A percentile compares a stretch with the other conserved stretches of the same genome.
phyloP scores from a whole-genome alignment of 805 yeast species.

The Priceomyces haplophilus region DNA sequence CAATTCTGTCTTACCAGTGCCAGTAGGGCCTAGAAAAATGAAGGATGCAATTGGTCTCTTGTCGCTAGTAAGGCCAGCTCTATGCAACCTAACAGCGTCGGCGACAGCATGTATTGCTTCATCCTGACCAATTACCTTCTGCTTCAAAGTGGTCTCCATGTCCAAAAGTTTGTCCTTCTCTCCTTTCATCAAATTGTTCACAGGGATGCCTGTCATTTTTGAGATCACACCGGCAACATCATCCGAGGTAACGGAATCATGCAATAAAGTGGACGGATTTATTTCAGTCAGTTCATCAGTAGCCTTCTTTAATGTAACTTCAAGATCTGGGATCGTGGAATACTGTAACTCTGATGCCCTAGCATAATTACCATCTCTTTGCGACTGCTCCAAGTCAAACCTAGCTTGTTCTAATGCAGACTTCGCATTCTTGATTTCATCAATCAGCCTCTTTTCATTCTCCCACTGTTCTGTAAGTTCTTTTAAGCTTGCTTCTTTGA shows the following conservation, averaged over 20 bases:
- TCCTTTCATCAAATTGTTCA: constrained; percentile 84
- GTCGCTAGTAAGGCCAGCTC: constrained; percentile 94
- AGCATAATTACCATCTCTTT: constrained; percentile 82
- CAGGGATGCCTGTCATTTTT: constrained; percentile 94
- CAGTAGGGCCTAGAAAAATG: constrained; percentile 96
- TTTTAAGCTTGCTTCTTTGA: constrained; percentile 60
- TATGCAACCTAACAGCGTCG: constrained; percentile 91
- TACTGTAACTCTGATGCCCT: constrained; percentile 88
- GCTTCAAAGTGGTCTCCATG: constrained; percentile 78
- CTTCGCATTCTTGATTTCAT: constrained; percentile 73
- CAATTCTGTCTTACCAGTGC: constrained; percentile 96
- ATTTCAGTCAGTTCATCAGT: constrained; percentile 34
- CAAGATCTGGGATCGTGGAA: constrained; percentile 77
- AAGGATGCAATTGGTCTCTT: constrained; percentile 95
- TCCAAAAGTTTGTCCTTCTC: constrained; percentile 85
- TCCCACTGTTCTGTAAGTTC: constrained; percentile 87
- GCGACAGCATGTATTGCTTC: constrained; percentile 88
- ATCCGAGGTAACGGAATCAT: constrained; percentile 90
- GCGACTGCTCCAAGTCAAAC: constrained; percentile 76
- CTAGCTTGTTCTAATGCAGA: constrained; percentile 80
- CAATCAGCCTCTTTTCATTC: constrained; percentile 71
- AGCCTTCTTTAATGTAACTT: constrained; percentile 51
- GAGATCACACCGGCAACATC: constrained; percentile 92
- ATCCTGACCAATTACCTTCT: constrained; percentile 90
- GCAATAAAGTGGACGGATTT: constrained; percentile 47